Conservation (phyloP, 208 protist species). For the Ichthyophonus hoferi region DNA sequence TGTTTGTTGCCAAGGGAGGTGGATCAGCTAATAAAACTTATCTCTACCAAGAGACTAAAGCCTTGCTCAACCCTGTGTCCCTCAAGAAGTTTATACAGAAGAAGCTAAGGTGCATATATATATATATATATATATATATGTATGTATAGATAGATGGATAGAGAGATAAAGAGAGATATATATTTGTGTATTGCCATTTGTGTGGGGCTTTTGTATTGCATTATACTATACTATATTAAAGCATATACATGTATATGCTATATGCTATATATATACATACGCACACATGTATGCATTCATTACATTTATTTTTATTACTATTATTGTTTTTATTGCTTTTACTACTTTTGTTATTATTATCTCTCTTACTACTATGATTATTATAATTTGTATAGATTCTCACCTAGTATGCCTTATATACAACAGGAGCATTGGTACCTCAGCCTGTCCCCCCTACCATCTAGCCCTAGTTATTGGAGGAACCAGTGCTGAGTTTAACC, state of each 20-base stretch:
- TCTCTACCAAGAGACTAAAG: constrained; percentile 91
- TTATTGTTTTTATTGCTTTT: too few species aligned
- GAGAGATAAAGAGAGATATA: too few species aligned
- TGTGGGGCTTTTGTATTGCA: not conserved
- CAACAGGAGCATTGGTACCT: constrained; percentile 71
- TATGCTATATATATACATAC: too few species aligned
- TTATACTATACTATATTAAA: too few species aligned
- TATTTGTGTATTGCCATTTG: too few species aligned
- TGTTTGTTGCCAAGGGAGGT: constrained; percentile 91
- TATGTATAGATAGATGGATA: too few species aligned
- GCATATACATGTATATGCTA: too few species aligned
- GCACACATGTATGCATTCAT: too few species aligned
- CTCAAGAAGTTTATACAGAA: constrained; percentile 81
- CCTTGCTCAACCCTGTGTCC: constrained; percentile 62
- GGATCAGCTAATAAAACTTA: constrained; percentile 94
- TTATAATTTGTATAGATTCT: not conserved
- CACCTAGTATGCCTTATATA: not conserved
- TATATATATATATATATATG: too few species aligned
- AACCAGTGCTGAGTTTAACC: constrained; percentile 79
- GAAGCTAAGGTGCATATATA: constrained; percentile 68
- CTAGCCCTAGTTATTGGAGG: constrained; percentile 85
- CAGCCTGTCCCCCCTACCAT: constrained; percentile 93
- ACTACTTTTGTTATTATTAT: not conserved
- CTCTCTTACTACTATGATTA: not conserved
- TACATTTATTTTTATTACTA: not conserved